These are phyloP conservation scores for Paspalum vaginatum DNA, from an alignment of 176 grass and related monocot species.

Conservation along the genomic window DNA sequence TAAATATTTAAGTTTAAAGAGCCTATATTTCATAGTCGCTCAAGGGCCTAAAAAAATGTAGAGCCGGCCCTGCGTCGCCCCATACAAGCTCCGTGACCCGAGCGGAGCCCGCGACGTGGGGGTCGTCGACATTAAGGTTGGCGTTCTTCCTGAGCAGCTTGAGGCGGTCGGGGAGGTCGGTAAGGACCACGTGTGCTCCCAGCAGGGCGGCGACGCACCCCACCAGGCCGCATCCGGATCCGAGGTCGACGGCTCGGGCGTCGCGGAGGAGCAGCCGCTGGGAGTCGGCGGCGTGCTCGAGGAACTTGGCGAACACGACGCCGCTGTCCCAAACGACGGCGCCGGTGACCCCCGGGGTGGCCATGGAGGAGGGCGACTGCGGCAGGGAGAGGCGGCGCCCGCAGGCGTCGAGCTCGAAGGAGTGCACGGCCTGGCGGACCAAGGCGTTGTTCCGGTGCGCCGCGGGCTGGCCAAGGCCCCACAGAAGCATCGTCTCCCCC, in stretches of 20 bases:
- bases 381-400: conserved; percentile 59
- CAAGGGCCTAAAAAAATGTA: too few species aligned
- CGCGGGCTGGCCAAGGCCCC: conserved; percentile 62
- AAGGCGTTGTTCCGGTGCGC: conserved; percentile 68
- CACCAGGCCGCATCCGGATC: conserved; percentile 78
- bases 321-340: conserved; percentile 95
- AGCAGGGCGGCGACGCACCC: conserved; percentile 63
- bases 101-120: conserved; percentile 44
- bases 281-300: conserved; percentile 76
- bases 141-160: conserved; percentile 84
- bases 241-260: conserved; percentile 62
- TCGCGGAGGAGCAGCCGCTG: conserved; percentile 46
- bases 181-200: conserved; percentile 65
- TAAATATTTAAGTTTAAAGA: too few species aligned
- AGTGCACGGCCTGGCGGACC: conserved; percentile 59
- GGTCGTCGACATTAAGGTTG: conserved; percentile 42
- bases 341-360: conserved; percentile 69
- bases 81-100: conserved; percentile 60
- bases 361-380: conserved; percentile 80
- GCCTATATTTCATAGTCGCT: too few species aligned
- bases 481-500: conserved; percentile 80
- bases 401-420: conserved; percentile 74
- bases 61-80: too few species aligned
- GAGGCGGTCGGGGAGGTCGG: conserved; percentile 83
- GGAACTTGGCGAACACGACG: conserved; percentile 84